Conservation (phyloP, 2,329 filamentous ascomycete genomes). For the Tolypocladium inflatum region DNA sequence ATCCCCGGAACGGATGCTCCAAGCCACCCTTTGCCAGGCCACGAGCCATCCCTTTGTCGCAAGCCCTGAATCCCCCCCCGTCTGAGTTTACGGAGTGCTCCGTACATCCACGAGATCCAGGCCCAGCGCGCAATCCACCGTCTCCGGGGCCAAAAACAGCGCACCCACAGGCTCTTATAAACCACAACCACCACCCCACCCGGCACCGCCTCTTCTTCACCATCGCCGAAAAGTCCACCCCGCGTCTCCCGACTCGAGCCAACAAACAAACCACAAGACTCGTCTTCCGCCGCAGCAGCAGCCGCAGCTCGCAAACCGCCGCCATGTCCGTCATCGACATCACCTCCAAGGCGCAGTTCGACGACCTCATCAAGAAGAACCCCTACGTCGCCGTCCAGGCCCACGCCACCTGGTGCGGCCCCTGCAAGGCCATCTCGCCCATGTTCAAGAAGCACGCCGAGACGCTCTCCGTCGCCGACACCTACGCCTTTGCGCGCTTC, state of each 20-base stretch:
- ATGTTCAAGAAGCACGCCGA: constrained; percentile 39
- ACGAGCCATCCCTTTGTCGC: no score
- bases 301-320: background rate
- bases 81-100: no score
- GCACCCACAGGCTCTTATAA: background rate
- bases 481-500: constrained; percentile 47
- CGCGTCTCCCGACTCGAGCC: background rate
- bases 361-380: constrained; percentile 35
- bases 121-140: background rate
- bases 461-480: constrained; percentile 23
- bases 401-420: constrained; percentile 50
- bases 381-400: constrained; percentile 48
- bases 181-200: background rate
- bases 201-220: background rate
- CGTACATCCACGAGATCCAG: background rate
- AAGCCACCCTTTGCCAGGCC: background rate
- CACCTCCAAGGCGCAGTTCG: constrained; percentile 34
- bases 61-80: no score
- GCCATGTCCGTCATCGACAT: constrained; percentile 25
- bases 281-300: background rate
- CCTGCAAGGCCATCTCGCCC: constrained; percentile 51
- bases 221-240: background rate
- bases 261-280: background rate
- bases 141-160: background rate
- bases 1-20: background rate